Evolutionary conservation across 768 basidiomycete genomes (phyloP), one percentile per base, ranked within the genome.

Genomic region (Mycena indigotica): DNA sequence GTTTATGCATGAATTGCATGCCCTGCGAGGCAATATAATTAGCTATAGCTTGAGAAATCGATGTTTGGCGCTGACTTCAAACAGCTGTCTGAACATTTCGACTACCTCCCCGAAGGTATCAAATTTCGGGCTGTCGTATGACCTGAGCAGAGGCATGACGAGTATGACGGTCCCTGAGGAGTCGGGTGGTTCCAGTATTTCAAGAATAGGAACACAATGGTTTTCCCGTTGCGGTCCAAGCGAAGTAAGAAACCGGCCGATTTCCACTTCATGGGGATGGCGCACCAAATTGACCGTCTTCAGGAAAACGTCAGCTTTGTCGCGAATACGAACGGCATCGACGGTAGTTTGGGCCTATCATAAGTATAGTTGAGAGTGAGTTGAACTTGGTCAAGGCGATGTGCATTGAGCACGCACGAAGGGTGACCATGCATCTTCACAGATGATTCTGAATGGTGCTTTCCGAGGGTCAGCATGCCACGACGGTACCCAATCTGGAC

Each of bases 1-100:
- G 55, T 15, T 67, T 32, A 52, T 75, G 73, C 66, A 75, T 69
- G 55, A 70, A 72, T 55, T 70, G 64, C 15, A 75, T 24, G 13
- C 72, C 72, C 73, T 74, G 46, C 1, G 35, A 17, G 5, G 3
- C 16, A 58, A 3, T 2, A 3, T 28, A 28, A 28, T 40, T 25
- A 39, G 10, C 23, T 12, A 28, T 15, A 23, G 38, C 24, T 32
- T 17, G 5, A 41, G 53, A 19, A 52, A 6, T 17, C 21, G 4
- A 50, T n/a, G n/a, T n/a, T n/a, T n/a, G n/a, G n/a, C n/a, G 21
- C 23, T 5, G 45, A 72, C 74, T 64, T 72, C 68, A 13, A 72
- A 64, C 15, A 74, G 60, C 32, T 75, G 73, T 15, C 49, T 24
- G 45, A 71, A 58, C 24, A 67, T 72, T 2, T 69, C 68, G 16